These are phyloP conservation scores for Monosporascus sp. DNA, from an alignment of 2,329 filamentous ascomycete genomes.

Conservation along the genomic window DNA sequence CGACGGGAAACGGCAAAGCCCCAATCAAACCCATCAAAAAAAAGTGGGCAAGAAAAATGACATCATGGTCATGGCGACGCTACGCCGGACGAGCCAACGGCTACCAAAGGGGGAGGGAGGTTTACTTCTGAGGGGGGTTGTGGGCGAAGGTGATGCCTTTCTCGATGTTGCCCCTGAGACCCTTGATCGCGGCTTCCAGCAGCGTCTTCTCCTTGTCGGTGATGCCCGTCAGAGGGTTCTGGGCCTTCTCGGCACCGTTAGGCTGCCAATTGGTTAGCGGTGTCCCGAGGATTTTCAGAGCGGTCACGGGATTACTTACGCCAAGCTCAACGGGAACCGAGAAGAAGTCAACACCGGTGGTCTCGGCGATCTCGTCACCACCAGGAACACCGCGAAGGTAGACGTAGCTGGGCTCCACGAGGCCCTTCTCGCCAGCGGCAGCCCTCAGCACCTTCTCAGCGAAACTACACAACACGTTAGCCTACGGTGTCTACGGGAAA, in stretches of 20 bases:
- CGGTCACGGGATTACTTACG: conserved; percentile 52
- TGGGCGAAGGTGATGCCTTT: conserved; percentile 90
- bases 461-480: conserved; percentile 54
- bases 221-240: conserved; percentile 71
- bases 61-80: conserved; percentile 6
- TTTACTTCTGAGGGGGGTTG: conserved; percentile 86
- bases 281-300: conserved; percentile 3
- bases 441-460: conserved; percentile 92
- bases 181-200: conserved; percentile 68
- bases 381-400: conserved; percentile 88
- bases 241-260: conserved; percentile 79
- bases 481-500: background rate
- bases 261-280: conserved; percentile 45
- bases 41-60: background rate
- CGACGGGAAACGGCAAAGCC: background rate
- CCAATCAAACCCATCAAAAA: background rate
- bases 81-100: conserved; percentile 6
- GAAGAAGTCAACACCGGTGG: conserved; percentile 87
- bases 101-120: conserved; percentile 26
- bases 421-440: conserved; percentile 80
- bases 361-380: conserved; percentile 79
- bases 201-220: conserved; percentile 88
- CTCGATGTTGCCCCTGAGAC: conserved; percentile 85
- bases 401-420: conserved; percentile 92
- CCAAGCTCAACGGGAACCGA: conserved; percentile 94